phyloP scores from a whole-genome alignment of 768 basidiomycete species.

The Sarcodon aspratus region DNA sequence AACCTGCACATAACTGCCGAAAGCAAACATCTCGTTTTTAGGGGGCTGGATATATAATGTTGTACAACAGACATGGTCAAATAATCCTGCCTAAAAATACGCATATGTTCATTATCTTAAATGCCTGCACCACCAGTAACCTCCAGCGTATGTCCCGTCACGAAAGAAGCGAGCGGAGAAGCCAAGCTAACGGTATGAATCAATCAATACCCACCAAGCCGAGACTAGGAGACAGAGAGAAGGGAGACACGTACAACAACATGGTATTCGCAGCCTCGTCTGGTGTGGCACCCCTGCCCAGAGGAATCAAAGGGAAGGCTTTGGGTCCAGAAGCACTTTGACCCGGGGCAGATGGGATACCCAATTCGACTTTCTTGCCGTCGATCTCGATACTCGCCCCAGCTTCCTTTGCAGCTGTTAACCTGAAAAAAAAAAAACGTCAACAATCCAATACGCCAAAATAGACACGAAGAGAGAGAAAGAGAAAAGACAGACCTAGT shows the following conservation, averaged over 20 bases:
- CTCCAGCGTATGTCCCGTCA: slow-evolving; percentile 75
- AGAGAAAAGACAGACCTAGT: slow-evolving; percentile 41
- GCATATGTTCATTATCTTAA: slow-evolving; percentile 15
- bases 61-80: no score
- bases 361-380: slow-evolving; percentile 76
- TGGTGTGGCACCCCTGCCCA: slow-evolving; percentile 51
- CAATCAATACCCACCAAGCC: neutral
- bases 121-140: slow-evolving; percentile 78
- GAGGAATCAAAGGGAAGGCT: slow-evolving; percentile 44
- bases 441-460: neutral
- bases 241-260: slow-evolving; percentile 50
- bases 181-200: slow-evolving; percentile 38
- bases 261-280: slow-evolving; percentile 72
- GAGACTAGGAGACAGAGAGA: neutral
- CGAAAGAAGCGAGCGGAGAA: slow-evolving; percentile 70
- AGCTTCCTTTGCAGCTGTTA: slow-evolving; percentile 72
- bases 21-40: no score
- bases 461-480: neutral
- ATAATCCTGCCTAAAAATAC: no score
- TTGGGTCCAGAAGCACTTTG: slow-evolving; percentile 31
- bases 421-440: slow-evolving; percentile 22
- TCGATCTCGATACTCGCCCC: slow-evolving; percentile 69
- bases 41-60: no score
- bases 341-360: slow-evolving; percentile 41
- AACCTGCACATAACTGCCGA: no score